Evolutionary conservation across 2,329 filamentous ascomycete species (phyloP).

Genomic region (Paracoccidioides brasiliensis): DNA sequence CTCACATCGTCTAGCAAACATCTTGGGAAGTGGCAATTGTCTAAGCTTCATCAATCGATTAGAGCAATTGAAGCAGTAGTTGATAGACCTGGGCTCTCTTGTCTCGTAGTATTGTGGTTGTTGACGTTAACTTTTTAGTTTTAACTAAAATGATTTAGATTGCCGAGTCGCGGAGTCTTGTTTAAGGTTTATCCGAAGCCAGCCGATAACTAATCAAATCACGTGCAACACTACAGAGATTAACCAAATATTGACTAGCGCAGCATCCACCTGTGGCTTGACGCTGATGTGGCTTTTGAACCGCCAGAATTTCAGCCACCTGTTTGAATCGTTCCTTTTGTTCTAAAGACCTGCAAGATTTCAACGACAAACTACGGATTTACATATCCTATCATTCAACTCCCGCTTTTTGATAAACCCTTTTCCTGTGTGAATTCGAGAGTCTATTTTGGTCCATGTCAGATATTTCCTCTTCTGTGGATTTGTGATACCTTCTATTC

Average conservation of each 20-base stretch:
- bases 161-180: background rate
- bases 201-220: constrained; percentile 14
- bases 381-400: background rate
- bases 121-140: background rate
- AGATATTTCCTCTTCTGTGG: background rate
- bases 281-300: background rate
- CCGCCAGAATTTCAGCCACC: background rate
- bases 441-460: background rate
- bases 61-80: background rate
- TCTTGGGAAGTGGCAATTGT: constrained; percentile 29
- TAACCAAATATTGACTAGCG: background rate
- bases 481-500: background rate
- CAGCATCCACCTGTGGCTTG: background rate
- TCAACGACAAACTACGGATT: background rate
- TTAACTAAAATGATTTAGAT: background rate
- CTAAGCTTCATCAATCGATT: background rate
- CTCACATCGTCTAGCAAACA: constrained; percentile 39
- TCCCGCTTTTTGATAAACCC: background rate
- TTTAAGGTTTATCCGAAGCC: constrained; percentile 14
- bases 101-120: background rate
- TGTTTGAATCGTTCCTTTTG: background rate
- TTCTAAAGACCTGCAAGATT: background rate
- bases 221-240: background rate
- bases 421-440: background rate
- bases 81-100: background rate